Evolutionary conservation across 768 basidiomycete genomes (phyloP), one percentile per base, ranked within the genome.

Genomic region (Lentinula guzmanii): DNA sequence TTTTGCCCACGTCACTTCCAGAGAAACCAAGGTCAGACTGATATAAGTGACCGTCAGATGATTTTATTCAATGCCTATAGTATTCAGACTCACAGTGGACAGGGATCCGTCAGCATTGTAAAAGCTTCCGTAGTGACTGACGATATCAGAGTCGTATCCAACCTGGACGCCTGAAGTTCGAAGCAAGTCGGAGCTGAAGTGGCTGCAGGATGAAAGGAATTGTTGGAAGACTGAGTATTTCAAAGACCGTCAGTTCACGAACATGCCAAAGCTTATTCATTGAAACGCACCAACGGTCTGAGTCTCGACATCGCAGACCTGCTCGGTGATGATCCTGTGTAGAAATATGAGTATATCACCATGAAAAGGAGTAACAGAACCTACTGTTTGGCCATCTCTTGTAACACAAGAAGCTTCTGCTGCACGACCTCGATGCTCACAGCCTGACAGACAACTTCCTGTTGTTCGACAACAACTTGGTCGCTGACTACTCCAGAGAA

Each of bases 291-390:
- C 67, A 43, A 73, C 65, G 4, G 69, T 70, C 57, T 74, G 72
- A 48, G 68, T 68, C 54, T 72, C 65, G 46, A 72, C 71, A 33
- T 72, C 68, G 61, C 72, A 73, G 42, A 72, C 66, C 34, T 70
- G 69, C 59, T 72, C 67, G 21, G 66, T 69, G 51, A 70, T 64
- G 18, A 70, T 68, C 37, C 70, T 70, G 41, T 35, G 35, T 35
- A 28, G 35, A 2, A 31, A 15, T n/a, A 41, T 62, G n/a, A 56
- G 55, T 0, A 10, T 52, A 33, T 3, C 35, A n/a, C 13, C 24
- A 24, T 8, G 43, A 7, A 18, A 61, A 11, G 34, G 10, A 41
- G 13, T 10, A 24, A 31, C n/a, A 37, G 39, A 50, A 35, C 61
- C 35, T n/a, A 70, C 71, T 63, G 60, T 61, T 71, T 72, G 1